Evolutionary conservation across 192 early-diverging fungal genomes (phyloP).

Genomic region (Backusella sp.): DNA sequence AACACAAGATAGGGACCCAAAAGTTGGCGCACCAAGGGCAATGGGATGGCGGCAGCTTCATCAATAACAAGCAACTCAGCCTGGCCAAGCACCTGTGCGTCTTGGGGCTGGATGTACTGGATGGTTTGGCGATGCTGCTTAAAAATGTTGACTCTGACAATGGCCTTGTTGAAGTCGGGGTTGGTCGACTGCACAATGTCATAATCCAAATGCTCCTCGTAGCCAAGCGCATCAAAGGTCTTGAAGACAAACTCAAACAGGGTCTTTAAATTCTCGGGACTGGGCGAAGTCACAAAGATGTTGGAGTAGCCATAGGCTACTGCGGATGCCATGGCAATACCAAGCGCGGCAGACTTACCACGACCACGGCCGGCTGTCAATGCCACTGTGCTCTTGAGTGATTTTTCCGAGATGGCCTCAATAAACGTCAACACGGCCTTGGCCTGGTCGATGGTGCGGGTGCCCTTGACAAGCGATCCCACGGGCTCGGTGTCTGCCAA

Average conservation of each 20-base stretch:
- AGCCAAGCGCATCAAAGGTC: constrained; percentile 96
- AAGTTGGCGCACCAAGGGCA: constrained; percentile 87
- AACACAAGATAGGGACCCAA: constrained; percentile 96
- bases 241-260: constrained; percentile 98
- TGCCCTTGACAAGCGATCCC: constrained; percentile 74
- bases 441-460: constrained; percentile 94
- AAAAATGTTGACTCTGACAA: constrained; percentile 96
- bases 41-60: constrained; percentile 97
- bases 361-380: constrained; percentile 95
- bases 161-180: constrained; percentile 92
- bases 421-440: constrained; percentile 97
- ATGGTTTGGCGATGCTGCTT: constrained; percentile 97
- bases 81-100: constrained; percentile 89
- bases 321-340: constrained; percentile 91
- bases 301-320: constrained; percentile 99
- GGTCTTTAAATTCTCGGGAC: constrained; percentile 97
- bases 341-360: constrained; percentile 96
- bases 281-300: constrained; percentile 97
- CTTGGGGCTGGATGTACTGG: constrained; percentile 97
- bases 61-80: constrained; percentile 98
- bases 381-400: constrained; percentile 85
- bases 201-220: constrained; percentile 98
- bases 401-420: constrained; percentile 94
- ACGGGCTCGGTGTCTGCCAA: constrained; percentile 91
- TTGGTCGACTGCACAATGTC: constrained; percentile 98